phyloP scores from a whole-genome alignment of 2,329 filamentous ascomycete genomes.

The Cladorrhinum sp. region DNA sequence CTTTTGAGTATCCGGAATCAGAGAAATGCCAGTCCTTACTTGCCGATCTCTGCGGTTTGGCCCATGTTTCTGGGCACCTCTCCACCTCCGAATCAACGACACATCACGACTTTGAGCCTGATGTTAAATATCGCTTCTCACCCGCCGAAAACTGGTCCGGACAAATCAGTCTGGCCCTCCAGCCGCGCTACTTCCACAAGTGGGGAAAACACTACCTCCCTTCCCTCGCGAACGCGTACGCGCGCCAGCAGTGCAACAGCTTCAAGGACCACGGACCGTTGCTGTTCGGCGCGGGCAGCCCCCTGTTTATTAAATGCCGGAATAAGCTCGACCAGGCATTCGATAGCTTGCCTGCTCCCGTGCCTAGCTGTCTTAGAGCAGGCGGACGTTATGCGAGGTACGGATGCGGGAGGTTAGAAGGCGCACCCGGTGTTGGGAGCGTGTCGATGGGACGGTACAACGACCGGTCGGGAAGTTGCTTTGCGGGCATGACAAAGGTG shows the following conservation, averaged over 20 bases:
- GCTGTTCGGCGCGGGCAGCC: slow-evolving; percentile 49
- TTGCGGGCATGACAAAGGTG: slow-evolving; percentile 49
- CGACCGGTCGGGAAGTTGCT: slow-evolving; percentile 48
- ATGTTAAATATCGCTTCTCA: slow-evolving; percentile 30
- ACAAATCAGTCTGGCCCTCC: slow-evolving; percentile 50
- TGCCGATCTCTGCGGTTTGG: slow-evolving; percentile 46
- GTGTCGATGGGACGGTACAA: slow-evolving; percentile 13
- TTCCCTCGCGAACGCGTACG: slow-evolving; percentile 54
- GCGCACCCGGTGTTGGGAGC: not conserved
- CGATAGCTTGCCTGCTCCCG: slow-evolving; percentile 44
- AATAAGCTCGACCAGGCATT: slow-evolving; percentile 49
- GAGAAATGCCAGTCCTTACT: slow-evolving; percentile 45
- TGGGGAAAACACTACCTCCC: slow-evolving; percentile 61
- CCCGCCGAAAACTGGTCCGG: slow-evolving; percentile 33
- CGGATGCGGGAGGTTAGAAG: slow-evolving; percentile 2
- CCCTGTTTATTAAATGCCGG: slow-evolving; percentile 51
- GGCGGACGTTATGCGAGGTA: not conserved
- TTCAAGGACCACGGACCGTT: slow-evolving; percentile 61
- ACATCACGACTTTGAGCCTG: no score
- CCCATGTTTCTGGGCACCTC: no score
- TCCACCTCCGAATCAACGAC: no score
- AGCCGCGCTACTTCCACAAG: slow-evolving; percentile 38
- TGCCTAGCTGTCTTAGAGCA: slow-evolving; percentile 31
- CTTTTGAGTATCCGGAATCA: slow-evolving; percentile 24
- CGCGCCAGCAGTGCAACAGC: slow-evolving; percentile 56